These are phyloP conservation scores for Verticillium nubilum DNA, from an alignment of 2,329 filamentous ascomycete genomes.

Conservation along the genomic window DNA sequence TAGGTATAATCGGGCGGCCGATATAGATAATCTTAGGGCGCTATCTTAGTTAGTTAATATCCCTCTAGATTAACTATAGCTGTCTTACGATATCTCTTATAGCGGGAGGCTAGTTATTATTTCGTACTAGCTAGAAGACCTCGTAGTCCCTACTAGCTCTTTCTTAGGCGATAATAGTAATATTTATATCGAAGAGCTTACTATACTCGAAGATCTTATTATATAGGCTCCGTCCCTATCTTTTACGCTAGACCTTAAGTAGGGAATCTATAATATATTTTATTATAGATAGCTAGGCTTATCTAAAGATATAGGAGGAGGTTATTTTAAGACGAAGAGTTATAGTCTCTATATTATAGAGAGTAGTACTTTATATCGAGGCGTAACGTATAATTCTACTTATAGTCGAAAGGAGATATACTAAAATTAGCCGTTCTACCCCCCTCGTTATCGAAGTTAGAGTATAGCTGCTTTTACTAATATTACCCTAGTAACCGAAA, in stretches of 20 bases:
- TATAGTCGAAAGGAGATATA: too few species aligned
- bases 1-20: background rate
- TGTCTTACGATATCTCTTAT: background rate
- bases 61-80: background rate
- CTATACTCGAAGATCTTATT: background rate
- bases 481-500: too few species aligned
- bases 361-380: too few species aligned
- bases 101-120: background rate
- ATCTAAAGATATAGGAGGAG: too few species aligned
- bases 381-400: too few species aligned
- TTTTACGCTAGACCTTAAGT: background rate
- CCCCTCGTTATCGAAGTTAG: too few species aligned
- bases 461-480: too few species aligned
- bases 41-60: background rate
- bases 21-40: background rate
- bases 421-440: too few species aligned
- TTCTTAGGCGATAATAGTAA: background rate
- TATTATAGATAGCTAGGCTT: too few species aligned
- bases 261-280: too few species aligned
- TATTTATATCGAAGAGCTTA: background rate
- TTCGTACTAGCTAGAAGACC: background rate
- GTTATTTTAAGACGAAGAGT: too few species aligned
- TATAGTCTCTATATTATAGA: too few species aligned
- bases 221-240: background rate
- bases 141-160: background rate